Base-by-base conservation (phyloP, 1,284 basidiomycete species). In the Ustilago nuda region DNA sequence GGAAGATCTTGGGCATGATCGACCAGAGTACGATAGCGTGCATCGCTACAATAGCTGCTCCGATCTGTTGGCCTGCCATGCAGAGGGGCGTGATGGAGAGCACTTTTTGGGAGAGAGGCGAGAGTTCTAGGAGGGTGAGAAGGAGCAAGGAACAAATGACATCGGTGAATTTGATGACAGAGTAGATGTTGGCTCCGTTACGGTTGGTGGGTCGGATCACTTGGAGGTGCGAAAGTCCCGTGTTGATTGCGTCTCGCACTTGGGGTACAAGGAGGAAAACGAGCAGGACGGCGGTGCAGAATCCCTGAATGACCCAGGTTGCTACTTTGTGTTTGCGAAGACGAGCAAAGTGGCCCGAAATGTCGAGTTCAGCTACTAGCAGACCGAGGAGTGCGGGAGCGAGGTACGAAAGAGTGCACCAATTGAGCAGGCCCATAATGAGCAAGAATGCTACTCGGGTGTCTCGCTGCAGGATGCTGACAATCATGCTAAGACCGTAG, bases 11-110 rank as follows among this genome's bases (percentile, higher is more conserved):
- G 23, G 75, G 71, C 64, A 77, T 67, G 41, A 77, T 71, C 1
- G 54, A 50, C 75, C 75, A 77, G 2, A 77, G 56, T 39, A 77
- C 71, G 7, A 73, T 66, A 3, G 59, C 66, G 32, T 77, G 75
- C 1, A 73, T 61, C 1, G 70, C 63, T 0, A 72, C 70, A 27
- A 77, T 53, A 4, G 66, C 75, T 3, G 75, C 71, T 36, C 59
- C 63, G 19, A 77, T 54, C 58, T 77, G 75, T 51, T 66, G 75
- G 19, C 75, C 75, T 67, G 70, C 61, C 63, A 77, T 63, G n/a
- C 61, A 64, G 13, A 77, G 17, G 4, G 71, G 71, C 0, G 61
- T 52, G 9, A 67, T 6, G 23, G 63, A 53, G 1, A 77, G 51
- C 2, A 58, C 54, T 2, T 37, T 27, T 48, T 73, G 75, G 36